Base-by-base conservation (phyloP, 176 grass and related monocot species). In the Thalia dealbata region DNA sequence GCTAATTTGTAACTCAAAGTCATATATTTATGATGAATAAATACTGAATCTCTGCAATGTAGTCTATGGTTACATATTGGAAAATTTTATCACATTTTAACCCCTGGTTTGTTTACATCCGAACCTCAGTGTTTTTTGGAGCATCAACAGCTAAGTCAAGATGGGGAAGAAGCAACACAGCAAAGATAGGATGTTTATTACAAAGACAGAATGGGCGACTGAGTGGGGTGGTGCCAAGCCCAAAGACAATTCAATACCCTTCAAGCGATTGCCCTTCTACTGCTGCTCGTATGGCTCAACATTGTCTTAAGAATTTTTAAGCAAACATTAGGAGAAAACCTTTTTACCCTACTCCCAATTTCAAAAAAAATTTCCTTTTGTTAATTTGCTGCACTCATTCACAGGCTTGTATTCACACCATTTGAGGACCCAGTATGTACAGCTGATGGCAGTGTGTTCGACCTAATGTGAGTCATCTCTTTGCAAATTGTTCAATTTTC, bases 141-240 rank as follows among this genome's bases (percentile, higher is more conserved):
- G 38, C 38, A 68, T 68, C 35, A 44, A 68, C 10, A 68, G 65
- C 38, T 32, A 65, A 65, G 65, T 12, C 21, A 69, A 90, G 78
- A 96, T 96, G 93, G 93, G 93, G 81, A 96, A 96, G 89, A 96
- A 96, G 78, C 93, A 96, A 76, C 93, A 96, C 50, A 96, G 93
- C 85, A 96, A 96, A 81, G 93, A 96, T 67, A 84, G 93, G 19
- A 96, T 96, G 93, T 96, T 86, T 87, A 96, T 96, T 62, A 96
- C 93, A 32, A 66, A 75, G 76, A 96, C 93, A 30, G 92, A 96
- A 78, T 96, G 92, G 92, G 88, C 89, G 52, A 96, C 92, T 10
- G 93, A 96, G 79, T 96, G 93, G 89, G 93, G 93, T 69, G 93
- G 93, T 73, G 93, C 93, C 68, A 96, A 92, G 69, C 56, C 91